Percentiles rank a stretch among this genome's conserved stretches.
phyloP scores from a whole-genome alignment of 78 protist genomes.

The Guillardia theta region DNA sequence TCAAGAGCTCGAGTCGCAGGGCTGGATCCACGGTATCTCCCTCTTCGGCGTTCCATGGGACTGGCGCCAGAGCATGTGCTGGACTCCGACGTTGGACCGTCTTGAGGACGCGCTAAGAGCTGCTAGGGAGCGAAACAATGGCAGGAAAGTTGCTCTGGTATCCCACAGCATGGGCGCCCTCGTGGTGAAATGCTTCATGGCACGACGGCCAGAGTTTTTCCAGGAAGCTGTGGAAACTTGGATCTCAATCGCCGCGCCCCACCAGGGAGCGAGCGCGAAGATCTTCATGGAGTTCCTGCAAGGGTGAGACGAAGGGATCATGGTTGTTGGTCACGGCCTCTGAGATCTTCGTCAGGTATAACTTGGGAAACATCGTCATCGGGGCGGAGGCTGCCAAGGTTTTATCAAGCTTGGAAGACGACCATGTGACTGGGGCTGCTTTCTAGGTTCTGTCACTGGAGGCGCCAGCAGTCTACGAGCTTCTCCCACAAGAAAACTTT shows the following conservation, averaged over 20 bases:
- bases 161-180: neutral
- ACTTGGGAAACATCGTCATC: neutral
- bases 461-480: conserved; percentile 6
- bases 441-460: neutral
- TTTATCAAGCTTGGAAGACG: neutral
- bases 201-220: neutral
- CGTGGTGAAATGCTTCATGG: neutral
- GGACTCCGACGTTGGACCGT: neutral
- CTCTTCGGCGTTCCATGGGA: conserved; percentile 8
- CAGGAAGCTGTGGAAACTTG: neutral
- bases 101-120: neutral
- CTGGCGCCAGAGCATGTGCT: neutral
- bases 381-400: neutral
- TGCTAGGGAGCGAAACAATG: neutral
- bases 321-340: too few relatives aligned
- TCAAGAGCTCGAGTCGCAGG: neutral
- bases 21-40: neutral
- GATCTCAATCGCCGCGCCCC: neutral
- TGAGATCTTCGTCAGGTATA: too few relatives aligned
- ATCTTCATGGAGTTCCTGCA: neutral
- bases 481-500: neutral
- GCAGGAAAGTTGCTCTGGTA: neutral
- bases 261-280: neutral
- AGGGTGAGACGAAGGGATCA: too few relatives aligned
- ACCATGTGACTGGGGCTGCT: neutral